Evolutionary conservation across 1,284 basidiomycete species (phyloP), one percentile per base, ranked within the genome.

Genomic region (Gyrodon tennesseensis): DNA sequence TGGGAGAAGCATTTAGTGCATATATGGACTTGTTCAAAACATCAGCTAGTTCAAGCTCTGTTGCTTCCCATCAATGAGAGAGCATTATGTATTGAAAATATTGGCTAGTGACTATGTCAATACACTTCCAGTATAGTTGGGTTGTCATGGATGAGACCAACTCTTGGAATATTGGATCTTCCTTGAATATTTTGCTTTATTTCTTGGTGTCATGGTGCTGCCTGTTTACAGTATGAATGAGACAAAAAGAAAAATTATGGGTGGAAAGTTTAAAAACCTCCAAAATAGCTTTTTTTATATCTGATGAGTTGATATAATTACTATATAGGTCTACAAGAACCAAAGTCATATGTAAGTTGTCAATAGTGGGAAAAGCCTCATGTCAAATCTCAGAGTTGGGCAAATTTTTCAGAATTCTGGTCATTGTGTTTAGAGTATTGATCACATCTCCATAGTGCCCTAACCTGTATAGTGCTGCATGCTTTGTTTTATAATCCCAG

Each of bases 41-140:
- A 16, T 74, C 67, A 5, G 51, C 56, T 21, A 73, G 57, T 44
- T 48, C 48, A 15, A 71, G 62, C 13, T 75, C 72, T 27, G 60
- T 59, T 2, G 4, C 56, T 48, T 55, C 69, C 72, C 72, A 73
- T 54, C 69, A 63, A 53, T 73, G 72, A 18, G 72, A 73, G 19
- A 73, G 63, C 71, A 73, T 73, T 25, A 66, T 67, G 25, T 71
- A 75, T 66, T 34, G 61, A 23, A 67, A 65, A 49, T 65, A 75
- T 29, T 4, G 44, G 12, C 11, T 53, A 1, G 56, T 72, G 31
- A 61, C 41, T 2, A 49, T 19, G 5, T 61, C 31, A 34, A 73
- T 60, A 37, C 39, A 69, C 6, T 64, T 52, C 21, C 5, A 34
- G 27, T 69, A 40, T 46, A 57, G 25, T 21, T 64, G 53, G 1